Evolutionary conservation across 2,329 filamentous ascomycete species (phyloP), one percentile per base, ranked within the genome.

Genomic region (Blumeriella jaapii): DNA sequence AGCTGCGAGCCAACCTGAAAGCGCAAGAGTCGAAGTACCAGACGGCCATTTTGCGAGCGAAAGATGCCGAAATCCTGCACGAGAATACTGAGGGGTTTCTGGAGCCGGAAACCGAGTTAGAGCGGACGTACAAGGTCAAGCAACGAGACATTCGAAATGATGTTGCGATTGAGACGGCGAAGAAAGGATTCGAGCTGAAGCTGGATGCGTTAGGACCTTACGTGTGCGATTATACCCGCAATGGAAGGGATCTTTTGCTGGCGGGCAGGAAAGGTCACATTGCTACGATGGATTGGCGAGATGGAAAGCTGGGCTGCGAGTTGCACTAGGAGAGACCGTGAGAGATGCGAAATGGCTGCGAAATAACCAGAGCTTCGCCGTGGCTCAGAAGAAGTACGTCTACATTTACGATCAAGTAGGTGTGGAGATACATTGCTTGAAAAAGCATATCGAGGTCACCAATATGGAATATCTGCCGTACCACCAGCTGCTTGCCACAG

Each of bases 391-490:
- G 67, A 91, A 89, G 61, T 81, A 91, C 49, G 83, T 91, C 45
- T 98, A 94, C 63, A 95, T 98, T 46, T 98, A 98, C 64, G 91
- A 95, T 53, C 69, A 76, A 38, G 74, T 83, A 38, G 91, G 91
- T 33, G 82, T 95, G 13, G 91, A 98, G 62, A 63, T 98, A 36
- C 91, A 98, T 58, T 87, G 83, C 55, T 62, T 98, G 54, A 78
- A 78, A 59, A 91, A 91, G 58, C 89, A 94, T 56, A 73, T 83
- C 42, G 91, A 98, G 58, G 83, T 93, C 10, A 81, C 82, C 9
- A 80, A 93, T 58, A 85, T 98, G 70, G 85, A 96, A 59, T 98
- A 95, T 55, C 65, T 96, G 10, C 89, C 89, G 1, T 96, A 95
- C 56, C 91, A 98, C 58, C 98, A 93, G 58, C 74, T 98, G 26